Percentiles rank a stretch among this genome's conserved stretches.
Evolutionary conservation across 129 eudicot species (phyloP).

Genomic region (Lonicera japonica): DNA sequence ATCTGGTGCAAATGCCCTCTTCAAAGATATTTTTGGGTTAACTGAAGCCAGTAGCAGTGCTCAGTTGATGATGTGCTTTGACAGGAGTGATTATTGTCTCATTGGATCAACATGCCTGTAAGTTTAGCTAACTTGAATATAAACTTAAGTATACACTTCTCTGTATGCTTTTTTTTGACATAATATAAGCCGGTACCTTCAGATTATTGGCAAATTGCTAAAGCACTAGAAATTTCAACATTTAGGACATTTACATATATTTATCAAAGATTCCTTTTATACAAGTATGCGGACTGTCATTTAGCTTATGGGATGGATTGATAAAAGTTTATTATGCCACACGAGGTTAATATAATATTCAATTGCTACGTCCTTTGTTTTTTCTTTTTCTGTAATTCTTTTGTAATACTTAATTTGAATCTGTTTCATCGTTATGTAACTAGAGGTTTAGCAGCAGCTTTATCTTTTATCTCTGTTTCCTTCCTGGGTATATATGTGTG

Average conservation of each 20-base stretch:
- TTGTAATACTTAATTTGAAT: too few relatives aligned
- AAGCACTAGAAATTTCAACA: background rate
- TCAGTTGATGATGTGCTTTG: conserved; percentile 34
- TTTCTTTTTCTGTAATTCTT: too few relatives aligned
- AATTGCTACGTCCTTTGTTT: too few relatives aligned
- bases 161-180: background rate
- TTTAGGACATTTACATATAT: background rate
- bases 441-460: background rate
- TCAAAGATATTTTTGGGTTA: conserved; percentile 53
- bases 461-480: conserved; percentile 3
- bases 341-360: too few relatives aligned
- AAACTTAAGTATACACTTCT: background rate
- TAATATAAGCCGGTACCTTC: background rate
- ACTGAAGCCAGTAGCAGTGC: conserved; percentile 19
- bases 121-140: conserved; percentile 19
- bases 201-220: background rate
- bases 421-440: background rate
- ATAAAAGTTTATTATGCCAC: too few relatives aligned
- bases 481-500: too few relatives aligned
- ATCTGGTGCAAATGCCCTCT: conserved; percentile 50
- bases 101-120: conserved; percentile 58
- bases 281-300: too few relatives aligned
- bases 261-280: too few relatives aligned
- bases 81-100: conserved; percentile 28
- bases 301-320: too few relatives aligned